Base-by-base conservation (phyloP, 495 filamentous ascomycete genomes). In the Penicillium antarcticum region DNA sequence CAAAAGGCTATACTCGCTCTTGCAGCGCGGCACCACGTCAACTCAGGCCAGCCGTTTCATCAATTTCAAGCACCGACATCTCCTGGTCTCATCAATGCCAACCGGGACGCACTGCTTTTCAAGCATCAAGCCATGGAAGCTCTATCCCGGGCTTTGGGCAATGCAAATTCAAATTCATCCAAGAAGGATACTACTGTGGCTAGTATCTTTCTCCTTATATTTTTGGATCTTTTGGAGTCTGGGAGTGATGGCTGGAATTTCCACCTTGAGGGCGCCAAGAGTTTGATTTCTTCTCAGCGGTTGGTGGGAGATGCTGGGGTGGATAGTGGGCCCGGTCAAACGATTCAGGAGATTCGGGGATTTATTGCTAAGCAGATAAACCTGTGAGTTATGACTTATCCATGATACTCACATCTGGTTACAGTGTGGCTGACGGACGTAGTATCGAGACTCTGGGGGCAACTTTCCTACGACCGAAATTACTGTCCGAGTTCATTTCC, bases 11-110 rank as follows among this genome's bases (percentile, higher is more conserved):
- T 84, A 39, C 54, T 81, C 24, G 79, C 80, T 14, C 75, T 78
- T 18, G 75, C 80, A 0, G 80, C 81, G 10, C 72, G 81, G 31
- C 81, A 84, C 39, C 68, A 73, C 32, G 74, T 70, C n/a, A 77
- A 65, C 42, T 66, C 63, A 48, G 48, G 63, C 26, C 54, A 61
- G 31, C 39, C 59, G 0, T 69, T 69, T 41, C 13, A 63, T 43
- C 29, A 61, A 38, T 0, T 43, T 23, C 51, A 60, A 32, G 36
- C 24, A 6, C 46, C 45, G 26, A 52, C 41, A 16, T 55, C 47
- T 7, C 40, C 61, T 21, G 46, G 19, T 12, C 46, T 46, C 26
- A 42, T 55, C 24, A 57, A 62, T 39, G 62, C 65, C 10, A 53
- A 66, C 54, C 59, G 56, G 1, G 75, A 80, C 57, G 80, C 81